A percentile compares a stretch with the other conserved stretches of the same genome.
Evolutionary conservation across 805 yeast genomes (phyloP).

Genomic region (Candida takata): DNA sequence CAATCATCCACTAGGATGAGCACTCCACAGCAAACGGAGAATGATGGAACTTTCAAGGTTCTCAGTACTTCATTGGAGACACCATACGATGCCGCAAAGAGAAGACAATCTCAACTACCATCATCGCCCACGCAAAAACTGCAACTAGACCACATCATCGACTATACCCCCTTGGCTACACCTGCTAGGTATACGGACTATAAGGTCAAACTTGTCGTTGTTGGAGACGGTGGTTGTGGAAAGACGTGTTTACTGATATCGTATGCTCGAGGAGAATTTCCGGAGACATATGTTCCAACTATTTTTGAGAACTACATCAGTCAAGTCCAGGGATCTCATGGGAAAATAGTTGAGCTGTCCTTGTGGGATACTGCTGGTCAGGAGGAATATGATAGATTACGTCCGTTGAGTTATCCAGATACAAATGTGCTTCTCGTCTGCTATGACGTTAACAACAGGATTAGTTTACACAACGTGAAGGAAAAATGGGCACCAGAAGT

Average conservation of each 20-base stretch:
- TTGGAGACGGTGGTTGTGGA: conserved; percentile 92
- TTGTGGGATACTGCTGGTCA: conserved; percentile 92
- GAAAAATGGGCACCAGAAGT: conserved; percentile 90
- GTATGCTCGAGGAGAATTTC: conserved; percentile 65
- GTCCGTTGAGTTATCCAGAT: conserved; percentile 77
- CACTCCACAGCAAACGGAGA: background rate
- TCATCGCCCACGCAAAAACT: background rate
- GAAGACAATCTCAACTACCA: conserved; percentile 12
- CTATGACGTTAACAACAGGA: conserved; percentile 57
- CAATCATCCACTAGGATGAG: background rate
- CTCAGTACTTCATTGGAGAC: conserved; percentile 20
- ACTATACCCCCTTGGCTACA: conserved; percentile 23
- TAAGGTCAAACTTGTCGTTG: conserved; percentile 60
- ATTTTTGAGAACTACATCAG: conserved; percentile 75
- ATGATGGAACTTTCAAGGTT: conserved; percentile 13
- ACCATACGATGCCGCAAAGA: conserved; percentile 24
- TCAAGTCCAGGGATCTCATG: conserved; percentile 40
- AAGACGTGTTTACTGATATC: conserved; percentile 67
- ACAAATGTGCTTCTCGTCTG: conserved; percentile 71
- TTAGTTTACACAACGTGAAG: conserved; percentile 62
- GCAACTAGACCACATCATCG: conserved; percentile 9
- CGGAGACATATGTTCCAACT: conserved; percentile 71
- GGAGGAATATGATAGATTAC: conserved; percentile 73
- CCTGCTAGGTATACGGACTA: conserved; percentile 27
- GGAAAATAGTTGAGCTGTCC: conserved; percentile 56